Evolutionary conservation across 192 early-diverging fungal genomes (phyloP), one percentile per base, ranked within the genome.

Genomic region (Coemansia sp.): DNA sequence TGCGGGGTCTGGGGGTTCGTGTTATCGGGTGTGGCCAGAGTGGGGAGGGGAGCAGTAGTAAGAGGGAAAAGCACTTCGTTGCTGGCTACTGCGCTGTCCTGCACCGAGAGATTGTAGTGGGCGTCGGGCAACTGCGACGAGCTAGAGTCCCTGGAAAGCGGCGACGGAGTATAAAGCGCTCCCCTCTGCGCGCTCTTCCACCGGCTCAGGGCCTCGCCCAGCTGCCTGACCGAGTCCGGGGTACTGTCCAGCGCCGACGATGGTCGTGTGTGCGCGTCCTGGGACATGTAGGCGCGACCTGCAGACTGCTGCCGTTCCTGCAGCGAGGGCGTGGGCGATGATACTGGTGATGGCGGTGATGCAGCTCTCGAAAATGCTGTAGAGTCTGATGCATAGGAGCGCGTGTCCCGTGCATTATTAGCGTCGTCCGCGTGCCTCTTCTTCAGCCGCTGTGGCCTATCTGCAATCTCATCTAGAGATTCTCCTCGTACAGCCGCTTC

Each of bases 361-460:
- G 23, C 53, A 7, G 67, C 78, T n/a, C 70, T 66, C 53, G 78
- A 81, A 61, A 76, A 75, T 39, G 67, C 78, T 0, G 78, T 81
- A 21, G 78, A 81, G 35, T 81, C 78, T 14, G 78, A 81, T 26
- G 78, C 78, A 76, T 59, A 81, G 0, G 78, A 81, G 28, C 70
- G 57, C 47, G 73, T 69, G 64, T 81, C 78, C 16, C 70, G 36
- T 28, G 72, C 68, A 64, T 61, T 67, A 55, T 39, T 65, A 41
- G 18, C 10, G 63, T 28, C 45, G 52, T 55, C 52, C 52, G 31
- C 52, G 26, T 55, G 52, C 45, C 31, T 31, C 31, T 31, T 31
- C 31, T 60, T 55, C 14, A 57, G 34, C 20, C 34, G 48, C 14
- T 52, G 62, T 2, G n/a, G 33, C 47, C 18, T 25, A 47, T 42